These are phyloP conservation scores for Pythium volutum DNA, from an alignment of 352 stramenopile genomes.

Conservation along the genomic window DNA sequence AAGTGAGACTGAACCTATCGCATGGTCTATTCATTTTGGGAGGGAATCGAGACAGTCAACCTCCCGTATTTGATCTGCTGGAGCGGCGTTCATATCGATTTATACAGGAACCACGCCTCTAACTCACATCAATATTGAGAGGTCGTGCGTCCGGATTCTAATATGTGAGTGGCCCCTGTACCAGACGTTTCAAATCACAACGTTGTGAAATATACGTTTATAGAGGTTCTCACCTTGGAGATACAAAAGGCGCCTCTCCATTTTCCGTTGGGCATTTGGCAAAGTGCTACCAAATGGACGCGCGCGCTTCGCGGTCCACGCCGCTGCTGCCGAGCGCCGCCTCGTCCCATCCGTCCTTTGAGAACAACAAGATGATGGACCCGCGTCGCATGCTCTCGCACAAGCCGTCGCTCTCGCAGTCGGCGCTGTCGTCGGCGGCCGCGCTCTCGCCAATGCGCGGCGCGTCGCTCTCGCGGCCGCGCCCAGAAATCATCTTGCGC, in stretches of 20 bases:
- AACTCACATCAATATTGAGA: too few relatives aligned
- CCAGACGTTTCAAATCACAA: too few relatives aligned
- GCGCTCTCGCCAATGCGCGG: background rate
- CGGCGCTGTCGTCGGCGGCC: conserved; percentile 10
- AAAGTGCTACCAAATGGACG: too few relatives aligned
- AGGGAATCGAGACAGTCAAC: background rate
- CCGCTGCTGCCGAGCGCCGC: conserved; percentile 5
- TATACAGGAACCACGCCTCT: background rate
- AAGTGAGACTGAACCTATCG: background rate
- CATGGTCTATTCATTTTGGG: background rate
- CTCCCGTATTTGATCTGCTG: background rate
- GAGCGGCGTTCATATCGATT: background rate
- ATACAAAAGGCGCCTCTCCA: too few relatives aligned
- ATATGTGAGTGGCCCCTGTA: background rate
- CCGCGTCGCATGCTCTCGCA: conserved; percentile 7
- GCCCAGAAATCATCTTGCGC: conserved; percentile 56
- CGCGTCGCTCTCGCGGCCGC: conserved; percentile 36
- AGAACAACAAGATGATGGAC: conserved; percentile 34
- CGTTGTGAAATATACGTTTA: too few relatives aligned
- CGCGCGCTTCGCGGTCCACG: background rate
- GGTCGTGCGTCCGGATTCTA: too few relatives aligned
- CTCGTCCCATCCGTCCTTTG: background rate
- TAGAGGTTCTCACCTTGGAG: too few relatives aligned
- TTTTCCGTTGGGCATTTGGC: too few relatives aligned
- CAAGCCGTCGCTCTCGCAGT: background rate